Evolutionary conservation across 1,284 basidiomycete species (phyloP).

Genomic region (Rhodotorula sp.): DNA sequence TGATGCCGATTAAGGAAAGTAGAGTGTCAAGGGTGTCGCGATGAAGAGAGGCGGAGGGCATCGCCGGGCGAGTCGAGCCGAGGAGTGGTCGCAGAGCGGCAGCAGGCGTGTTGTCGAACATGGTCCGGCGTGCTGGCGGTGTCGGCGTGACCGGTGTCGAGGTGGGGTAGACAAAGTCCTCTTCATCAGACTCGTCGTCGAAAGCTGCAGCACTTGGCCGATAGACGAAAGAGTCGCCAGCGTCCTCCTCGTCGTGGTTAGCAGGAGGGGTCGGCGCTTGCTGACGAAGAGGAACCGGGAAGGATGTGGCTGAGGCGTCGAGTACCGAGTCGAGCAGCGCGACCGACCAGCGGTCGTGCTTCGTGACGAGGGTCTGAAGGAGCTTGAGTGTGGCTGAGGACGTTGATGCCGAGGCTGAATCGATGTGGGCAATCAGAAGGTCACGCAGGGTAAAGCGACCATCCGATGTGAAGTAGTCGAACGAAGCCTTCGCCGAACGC

Average conservation of each 20-base stretch:
- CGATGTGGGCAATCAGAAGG: conserved; percentile 72
- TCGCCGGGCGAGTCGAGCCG: conserved; percentile 7
- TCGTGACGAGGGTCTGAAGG: conserved; percentile 67
- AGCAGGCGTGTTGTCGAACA: conserved; percentile 4
- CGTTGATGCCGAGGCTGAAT: conserved; percentile 64
- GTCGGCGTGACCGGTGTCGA: background rate
- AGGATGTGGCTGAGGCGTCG: conserved; percentile 69
- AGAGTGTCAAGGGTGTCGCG: conserved; percentile 62
- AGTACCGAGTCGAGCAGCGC: conserved; percentile 66
- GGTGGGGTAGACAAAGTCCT: conserved; percentile 30
- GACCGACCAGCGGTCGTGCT: conserved; percentile 66
- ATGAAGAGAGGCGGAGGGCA: conserved; percentile 26
- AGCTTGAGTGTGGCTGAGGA: conserved; percentile 74
- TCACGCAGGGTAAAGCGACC: conserved; percentile 88
- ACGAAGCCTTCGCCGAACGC: conserved; percentile 61
- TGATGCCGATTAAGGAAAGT: conserved; percentile 70
- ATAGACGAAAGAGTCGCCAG: conserved; percentile 58
- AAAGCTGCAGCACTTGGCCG: conserved; percentile 53
- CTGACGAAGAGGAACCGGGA: conserved; percentile 57
- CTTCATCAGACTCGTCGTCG: conserved; percentile 14
- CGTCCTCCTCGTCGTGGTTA: conserved; percentile 23
- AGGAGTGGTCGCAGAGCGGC: conserved; percentile 4
- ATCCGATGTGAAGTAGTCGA: conserved; percentile 75
- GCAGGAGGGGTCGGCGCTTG: conserved; percentile 46
- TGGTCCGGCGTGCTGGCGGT: background rate